Percentiles rank a stretch among this genome's conserved stretches.
phyloP scores from a whole-genome alignment of 164 flowering plant species.

The Euptelea pleiosperma region DNA sequence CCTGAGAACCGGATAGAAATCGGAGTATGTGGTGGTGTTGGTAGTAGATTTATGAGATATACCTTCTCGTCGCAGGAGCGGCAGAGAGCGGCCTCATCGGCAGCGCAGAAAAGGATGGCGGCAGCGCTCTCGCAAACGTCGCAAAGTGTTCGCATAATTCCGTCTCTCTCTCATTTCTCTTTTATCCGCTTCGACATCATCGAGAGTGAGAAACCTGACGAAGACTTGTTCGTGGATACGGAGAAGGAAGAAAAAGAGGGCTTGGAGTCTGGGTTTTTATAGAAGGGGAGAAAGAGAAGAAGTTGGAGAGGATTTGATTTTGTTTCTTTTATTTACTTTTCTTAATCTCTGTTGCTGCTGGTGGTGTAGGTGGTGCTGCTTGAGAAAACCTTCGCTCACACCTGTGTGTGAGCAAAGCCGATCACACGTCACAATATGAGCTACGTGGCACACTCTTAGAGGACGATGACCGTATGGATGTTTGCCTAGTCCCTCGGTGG shows the following conservation, averaged over 20 bases:
- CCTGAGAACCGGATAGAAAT: too few species aligned
- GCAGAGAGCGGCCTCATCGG: constrained; percentile 87
- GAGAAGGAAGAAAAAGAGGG: neutral
- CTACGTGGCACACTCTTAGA: too few species aligned
- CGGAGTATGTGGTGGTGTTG: too few species aligned
- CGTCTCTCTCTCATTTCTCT: constrained; percentile 21
- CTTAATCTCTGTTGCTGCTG: neutral
- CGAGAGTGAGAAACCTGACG: neutral
- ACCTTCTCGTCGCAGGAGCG: constrained; percentile 68
- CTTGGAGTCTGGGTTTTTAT: neutral
- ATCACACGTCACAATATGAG: too few species aligned
- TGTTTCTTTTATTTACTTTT: neutral
- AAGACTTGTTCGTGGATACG: neutral
- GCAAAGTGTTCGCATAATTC: constrained; percentile 70
- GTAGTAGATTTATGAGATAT: neutral
- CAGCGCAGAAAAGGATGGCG: constrained; percentile 73
- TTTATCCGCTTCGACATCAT: constrained; percentile 13
- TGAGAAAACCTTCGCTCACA: too few species aligned
- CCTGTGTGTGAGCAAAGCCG: too few species aligned
- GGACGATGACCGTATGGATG: too few species aligned
- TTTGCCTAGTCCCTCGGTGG: too few species aligned
- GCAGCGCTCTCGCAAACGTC: constrained; percentile 77
- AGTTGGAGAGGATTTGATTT: neutral
- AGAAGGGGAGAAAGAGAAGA: constrained; percentile 5
- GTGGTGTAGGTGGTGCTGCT: neutral